These are phyloP conservation scores for Onygena corvina DNA, from an alignment of 2,329 filamentous ascomycete species.

Conservation along the genomic window DNA sequence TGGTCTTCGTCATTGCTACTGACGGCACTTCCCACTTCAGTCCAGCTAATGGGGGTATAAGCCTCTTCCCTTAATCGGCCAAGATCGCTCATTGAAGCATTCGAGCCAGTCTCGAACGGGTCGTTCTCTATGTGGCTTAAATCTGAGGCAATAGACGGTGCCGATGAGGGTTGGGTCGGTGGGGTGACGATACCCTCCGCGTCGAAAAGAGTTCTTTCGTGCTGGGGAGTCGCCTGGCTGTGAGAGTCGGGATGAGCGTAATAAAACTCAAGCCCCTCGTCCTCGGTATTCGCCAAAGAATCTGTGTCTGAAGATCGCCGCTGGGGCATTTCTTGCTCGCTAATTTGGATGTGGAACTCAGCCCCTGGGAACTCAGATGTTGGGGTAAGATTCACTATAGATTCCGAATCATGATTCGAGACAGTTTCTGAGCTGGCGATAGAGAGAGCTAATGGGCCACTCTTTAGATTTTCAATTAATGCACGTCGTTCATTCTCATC, in stretches of 20 bases:
- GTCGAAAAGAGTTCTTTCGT: neutral
- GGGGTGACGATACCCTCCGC: neutral
- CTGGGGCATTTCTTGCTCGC: constrained; percentile 17
- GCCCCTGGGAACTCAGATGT: constrained; percentile 32
- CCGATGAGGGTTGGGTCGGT: constrained; percentile 22
- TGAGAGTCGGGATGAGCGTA: constrained; percentile 24
- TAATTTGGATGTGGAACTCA: constrained; percentile 16
- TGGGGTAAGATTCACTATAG: constrained; percentile 35
- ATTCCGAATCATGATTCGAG: constrained; percentile 33
- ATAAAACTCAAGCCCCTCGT: constrained; percentile 21
- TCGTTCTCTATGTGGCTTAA: constrained; percentile 29
- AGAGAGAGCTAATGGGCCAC: constrained; percentile 20
- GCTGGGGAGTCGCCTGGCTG: constrained; percentile 13
- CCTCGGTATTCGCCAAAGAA: constrained; percentile 27
- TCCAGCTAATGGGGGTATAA: constrained; percentile 34
- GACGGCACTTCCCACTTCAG: constrained; percentile 34
- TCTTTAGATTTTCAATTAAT: constrained; percentile 16
- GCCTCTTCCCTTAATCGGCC: constrained; percentile 24
- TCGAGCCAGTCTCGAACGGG: constrained; percentile 21
- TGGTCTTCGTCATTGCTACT: constrained; percentile 29
- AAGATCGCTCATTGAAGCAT: constrained; percentile 31
- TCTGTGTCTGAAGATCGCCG: constrained; percentile 13
- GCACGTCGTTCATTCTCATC: constrained; percentile 14
- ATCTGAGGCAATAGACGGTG: constrained; percentile 29
- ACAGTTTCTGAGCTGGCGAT: constrained; percentile 22